Evolutionary conservation across 1,284 basidiomycete species (phyloP), one percentile per base, ranked within the genome.

Genomic region (Sporisorium exsertum): DNA sequence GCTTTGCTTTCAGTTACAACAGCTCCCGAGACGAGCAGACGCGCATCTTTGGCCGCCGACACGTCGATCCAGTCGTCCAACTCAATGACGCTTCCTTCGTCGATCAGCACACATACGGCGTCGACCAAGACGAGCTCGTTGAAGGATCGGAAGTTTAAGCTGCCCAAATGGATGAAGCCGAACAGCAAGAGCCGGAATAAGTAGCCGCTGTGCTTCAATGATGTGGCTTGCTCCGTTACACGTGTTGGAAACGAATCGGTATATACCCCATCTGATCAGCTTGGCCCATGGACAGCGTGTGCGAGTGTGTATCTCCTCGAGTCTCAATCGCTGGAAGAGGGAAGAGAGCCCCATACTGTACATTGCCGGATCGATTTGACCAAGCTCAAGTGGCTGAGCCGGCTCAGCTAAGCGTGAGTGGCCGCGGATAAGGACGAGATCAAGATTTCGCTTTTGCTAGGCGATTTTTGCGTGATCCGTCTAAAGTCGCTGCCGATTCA

Each of bases 81-180:
- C n/a, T 51, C 51, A 3, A 55, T 72, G 49, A 58, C 57, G 26
- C 37, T 67, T 16, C 60, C 70, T 5, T 72, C 64, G 9, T 57
- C 52, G 5, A 66, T 65, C 58, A 73, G 64, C 59, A 74, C 65
- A n/a, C 54, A 56, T 20, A 65, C 58, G 5, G 35, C 56, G 1
- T 63, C 67, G 7, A 58, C 62, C 16, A 45, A 45, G 33, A 54
- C 50, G 0, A 65, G 63, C 45, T 64, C 64, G 18, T 37, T 46
- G 32, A 71, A 59, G 40, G 60, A 59, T 16, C 58, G 57, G 51
- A 75, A 75, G 58, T 61, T 75, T 20, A 66, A 60, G 53, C 45
- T 75, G 54, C 72, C 72, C 13, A 70, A 54, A 20, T 75, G 72
- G 72, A 49, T 75, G 58, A 75, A 67, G 52, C 63, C 55, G 16